Evolutionary conservation across 805 yeast species (phyloP), one percentile per base, ranked within the genome.

Genomic region (Sugiyamaella americana): DNA sequence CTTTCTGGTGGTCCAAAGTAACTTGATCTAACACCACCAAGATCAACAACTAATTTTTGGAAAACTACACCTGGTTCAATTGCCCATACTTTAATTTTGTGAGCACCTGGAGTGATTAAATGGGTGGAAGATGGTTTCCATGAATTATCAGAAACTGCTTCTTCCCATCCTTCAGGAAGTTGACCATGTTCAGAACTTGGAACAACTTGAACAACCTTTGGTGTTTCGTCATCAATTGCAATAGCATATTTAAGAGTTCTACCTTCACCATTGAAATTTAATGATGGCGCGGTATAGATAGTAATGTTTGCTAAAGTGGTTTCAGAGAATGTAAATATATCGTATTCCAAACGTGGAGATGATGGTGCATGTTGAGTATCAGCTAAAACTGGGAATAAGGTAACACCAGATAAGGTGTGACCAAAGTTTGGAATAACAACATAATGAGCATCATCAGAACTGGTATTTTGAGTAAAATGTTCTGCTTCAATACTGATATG

Each of bases 231-330:
- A 43, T 60, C 64, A 29, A 60, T 44, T 3, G 60, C 46, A 36
- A 60, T 46, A n/a, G 56, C 61, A 43, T 59, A 60, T 37, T 50
- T 49, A 41, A 60, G 54, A 5, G 60, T 61, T 6, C 51, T 37
- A 22, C 37, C 17, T 3, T 56, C 58, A 35, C 53, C 51, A 4
- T 58, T 48, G 23, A 50, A 43, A 44, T 60, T 60, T 40, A 58
- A 49, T 18, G 60, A 51, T 37, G 64, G 62, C 3, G 62, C 49
- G 2, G 50, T 42, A 22, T 54, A 52, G 3, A 56, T 47, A 10
- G 44, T 45, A 20, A 54, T 41, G 22, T 48, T 47, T 6, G 61
- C 51, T 29, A 24, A 34, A 22, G 57, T 53, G n/a, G 30, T 44
- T 11, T 35, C 36, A 11, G 45, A 16, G 45, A 51, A 46, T 2